These are phyloP conservation scores for Boletus rufocinnamomeus DNA, from an alignment of 768 basidiomycete species.

Conservation along the genomic window DNA sequence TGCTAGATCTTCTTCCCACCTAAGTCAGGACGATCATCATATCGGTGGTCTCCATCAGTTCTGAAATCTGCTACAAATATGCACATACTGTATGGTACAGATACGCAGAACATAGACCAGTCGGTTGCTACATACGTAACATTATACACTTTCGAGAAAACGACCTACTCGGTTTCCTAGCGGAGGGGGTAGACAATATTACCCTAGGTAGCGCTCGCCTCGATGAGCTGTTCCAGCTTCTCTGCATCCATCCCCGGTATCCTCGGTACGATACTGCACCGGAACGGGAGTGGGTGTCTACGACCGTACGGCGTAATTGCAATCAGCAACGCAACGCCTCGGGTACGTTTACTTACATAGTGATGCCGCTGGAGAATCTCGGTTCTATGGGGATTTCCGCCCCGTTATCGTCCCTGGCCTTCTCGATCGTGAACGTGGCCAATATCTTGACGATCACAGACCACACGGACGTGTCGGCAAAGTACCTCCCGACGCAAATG, in stretches of 20 bases:
- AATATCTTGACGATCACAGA: constrained; percentile 22
- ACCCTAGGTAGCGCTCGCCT: constrained; percentile 15
- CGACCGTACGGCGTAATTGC: too few species aligned
- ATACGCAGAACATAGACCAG: neutral
- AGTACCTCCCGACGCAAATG: constrained; percentile 32
- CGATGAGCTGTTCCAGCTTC: constrained; percentile 14
- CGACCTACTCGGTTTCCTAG: neutral
- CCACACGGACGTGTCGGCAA: constrained; percentile 29
- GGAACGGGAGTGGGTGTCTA: constrained; percentile 23
- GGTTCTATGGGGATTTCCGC: constrained; percentile 22
- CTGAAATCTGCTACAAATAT: neutral
- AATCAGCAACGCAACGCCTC: constrained; percentile 1
- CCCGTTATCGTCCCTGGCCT: constrained; percentile 21
- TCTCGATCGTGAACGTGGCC: constrained; percentile 20
- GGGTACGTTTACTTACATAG: constrained; percentile 13
- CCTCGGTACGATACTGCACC: constrained; percentile 17
- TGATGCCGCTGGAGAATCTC: constrained; percentile 2
- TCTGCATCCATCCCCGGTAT: constrained; percentile 2
- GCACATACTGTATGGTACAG: neutral
- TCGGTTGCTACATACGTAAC: neutral
- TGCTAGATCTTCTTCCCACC: neutral
- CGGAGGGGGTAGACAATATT: neutral
- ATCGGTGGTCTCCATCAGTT: neutral
- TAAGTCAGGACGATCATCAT: neutral
- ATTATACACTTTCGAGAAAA: neutral